Conservation (phyloP, 495 filamentous ascomycete species). For the Thermochaetoides thermophila region DNA sequence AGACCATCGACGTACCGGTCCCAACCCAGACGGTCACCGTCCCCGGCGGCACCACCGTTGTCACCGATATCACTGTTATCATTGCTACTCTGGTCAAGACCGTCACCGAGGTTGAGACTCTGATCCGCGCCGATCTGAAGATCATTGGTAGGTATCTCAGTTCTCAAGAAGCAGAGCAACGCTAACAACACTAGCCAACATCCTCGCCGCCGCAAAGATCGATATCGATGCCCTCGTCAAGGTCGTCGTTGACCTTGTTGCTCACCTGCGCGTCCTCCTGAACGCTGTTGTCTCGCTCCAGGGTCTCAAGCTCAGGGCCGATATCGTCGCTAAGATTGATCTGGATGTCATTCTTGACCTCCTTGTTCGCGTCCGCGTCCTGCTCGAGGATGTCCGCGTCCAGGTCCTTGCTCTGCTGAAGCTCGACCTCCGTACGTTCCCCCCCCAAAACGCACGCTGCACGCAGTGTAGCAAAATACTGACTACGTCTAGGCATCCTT, state of each 20-base stretch:
- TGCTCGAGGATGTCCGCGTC: slow-evolving; percentile 3
- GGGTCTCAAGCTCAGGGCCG: slow-evolving; percentile 3
- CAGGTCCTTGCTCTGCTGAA: slow-evolving; percentile 1
- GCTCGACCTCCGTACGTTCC: slow-evolving; percentile 4
- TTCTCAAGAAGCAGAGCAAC: too few species aligned
- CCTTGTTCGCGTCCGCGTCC: slow-evolving; percentile 1
- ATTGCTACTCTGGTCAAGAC: neutral
- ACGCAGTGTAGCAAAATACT: too few species aligned
- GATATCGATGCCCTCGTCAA: slow-evolving; percentile 6
- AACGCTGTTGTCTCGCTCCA: neutral
- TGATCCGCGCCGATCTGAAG: slow-evolving; percentile 3
- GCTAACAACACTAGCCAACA: too few species aligned
- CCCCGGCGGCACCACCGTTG: neutral
- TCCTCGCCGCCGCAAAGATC: slow-evolving; percentile 3
- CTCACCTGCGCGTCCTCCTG: slow-evolving; percentile 4
- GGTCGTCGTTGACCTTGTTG: slow-evolving; percentile 3
- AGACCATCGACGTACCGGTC: too few species aligned
- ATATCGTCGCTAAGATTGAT: slow-evolving; percentile 1
- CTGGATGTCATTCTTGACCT: slow-evolving; percentile 5
- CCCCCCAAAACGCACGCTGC: too few species aligned
- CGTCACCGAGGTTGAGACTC: slow-evolving; percentile 1
- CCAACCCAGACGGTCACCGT: neutral
- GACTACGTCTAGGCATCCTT: neutral
- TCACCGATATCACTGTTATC: neutral
- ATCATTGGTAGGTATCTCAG: slow-evolving; percentile 2